phyloP scores from a whole-genome alignment of 768 basidiomycete genomes.

The Zangia roseola region DNA sequence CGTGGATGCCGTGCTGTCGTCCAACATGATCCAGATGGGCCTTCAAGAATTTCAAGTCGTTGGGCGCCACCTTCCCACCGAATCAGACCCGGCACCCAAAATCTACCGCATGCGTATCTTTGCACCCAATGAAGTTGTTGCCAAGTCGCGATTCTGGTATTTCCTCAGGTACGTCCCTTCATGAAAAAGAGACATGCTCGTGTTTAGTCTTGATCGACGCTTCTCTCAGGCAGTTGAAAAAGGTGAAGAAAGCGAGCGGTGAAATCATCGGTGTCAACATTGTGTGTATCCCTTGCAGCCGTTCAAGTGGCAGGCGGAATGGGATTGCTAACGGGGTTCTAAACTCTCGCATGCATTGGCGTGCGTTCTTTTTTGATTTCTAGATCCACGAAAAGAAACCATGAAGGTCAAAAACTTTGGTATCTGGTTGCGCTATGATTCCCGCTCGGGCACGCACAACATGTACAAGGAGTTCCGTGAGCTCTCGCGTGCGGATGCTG shows the following conservation, averaged over 20 bases:
- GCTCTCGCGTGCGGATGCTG: conserved; percentile 89
- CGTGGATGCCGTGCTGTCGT: conserved; percentile 22
- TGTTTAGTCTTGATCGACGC: background rate
- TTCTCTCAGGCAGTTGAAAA: conserved; percentile 79
- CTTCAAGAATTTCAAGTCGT: conserved; percentile 95
- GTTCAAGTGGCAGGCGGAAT: conserved; percentile 87
- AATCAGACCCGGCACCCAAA: conserved; percentile 91
- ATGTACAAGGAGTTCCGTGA: conserved; percentile 99
- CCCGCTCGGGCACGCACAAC: conserved; percentile 99
- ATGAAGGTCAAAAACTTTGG: conserved; percentile 99
- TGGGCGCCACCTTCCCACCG: conserved; percentile 95
- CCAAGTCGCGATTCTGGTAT: conserved; percentile 99
- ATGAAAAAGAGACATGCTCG: too few species aligned
- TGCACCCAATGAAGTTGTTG: conserved; percentile 97
- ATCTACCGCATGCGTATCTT: conserved; percentile 99
- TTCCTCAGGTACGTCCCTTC: conserved; percentile 73
- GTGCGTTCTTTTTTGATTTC: conserved; percentile 20
- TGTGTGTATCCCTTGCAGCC: conserved; percentile 78
- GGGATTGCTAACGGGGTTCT: conserved; percentile 51
- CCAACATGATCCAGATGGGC: conserved; percentile 54
- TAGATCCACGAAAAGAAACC: conserved; percentile 99
- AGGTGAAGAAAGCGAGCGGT: conserved; percentile 99
- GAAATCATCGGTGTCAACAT: conserved; percentile 99
- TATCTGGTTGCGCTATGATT: conserved; percentile 99
- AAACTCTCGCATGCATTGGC: conserved; percentile 6